These are phyloP conservation scores for Microthyrium microscopicum DNA, from an alignment of 2,329 filamentous ascomycete species.

Conservation along the genomic window DNA sequence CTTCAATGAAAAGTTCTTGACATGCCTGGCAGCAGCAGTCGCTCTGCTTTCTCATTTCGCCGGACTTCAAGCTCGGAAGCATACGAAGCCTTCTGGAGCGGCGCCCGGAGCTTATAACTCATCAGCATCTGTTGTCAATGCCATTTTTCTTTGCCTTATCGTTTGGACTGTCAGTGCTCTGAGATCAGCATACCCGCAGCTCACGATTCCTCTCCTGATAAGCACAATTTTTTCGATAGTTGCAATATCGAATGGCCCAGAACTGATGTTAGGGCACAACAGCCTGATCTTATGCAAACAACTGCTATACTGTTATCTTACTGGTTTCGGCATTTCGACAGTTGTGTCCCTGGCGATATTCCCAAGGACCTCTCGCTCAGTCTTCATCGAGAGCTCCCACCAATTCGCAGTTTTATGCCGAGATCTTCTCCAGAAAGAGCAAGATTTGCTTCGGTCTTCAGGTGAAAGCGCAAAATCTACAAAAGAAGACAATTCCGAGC, in stretches of 20 bases:
- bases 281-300: background rate
- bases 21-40: background rate
- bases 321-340: background rate
- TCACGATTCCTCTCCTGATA: background rate
- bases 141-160: background rate
- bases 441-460: background rate
- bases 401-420: background rate
- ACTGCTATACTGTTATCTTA: background rate
- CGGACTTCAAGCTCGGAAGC: background rate
- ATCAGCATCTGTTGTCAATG: background rate
- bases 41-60: background rate
- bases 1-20: constrained; percentile 1
- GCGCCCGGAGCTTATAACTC: background rate
- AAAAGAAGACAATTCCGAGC: background rate
- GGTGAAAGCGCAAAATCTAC: background rate
- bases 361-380: background rate
- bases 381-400: background rate
- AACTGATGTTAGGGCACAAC: background rate
- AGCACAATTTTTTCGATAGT: constrained; percentile 1
- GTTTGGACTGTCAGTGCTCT: background rate
- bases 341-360: background rate
- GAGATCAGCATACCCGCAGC: background rate
- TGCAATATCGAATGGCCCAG: background rate
- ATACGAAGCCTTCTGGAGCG: background rate
- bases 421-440: background rate